phyloP scores from a whole-genome alignment of 106 monocot species.

The Dendrobium chrysotoxum region DNA sequence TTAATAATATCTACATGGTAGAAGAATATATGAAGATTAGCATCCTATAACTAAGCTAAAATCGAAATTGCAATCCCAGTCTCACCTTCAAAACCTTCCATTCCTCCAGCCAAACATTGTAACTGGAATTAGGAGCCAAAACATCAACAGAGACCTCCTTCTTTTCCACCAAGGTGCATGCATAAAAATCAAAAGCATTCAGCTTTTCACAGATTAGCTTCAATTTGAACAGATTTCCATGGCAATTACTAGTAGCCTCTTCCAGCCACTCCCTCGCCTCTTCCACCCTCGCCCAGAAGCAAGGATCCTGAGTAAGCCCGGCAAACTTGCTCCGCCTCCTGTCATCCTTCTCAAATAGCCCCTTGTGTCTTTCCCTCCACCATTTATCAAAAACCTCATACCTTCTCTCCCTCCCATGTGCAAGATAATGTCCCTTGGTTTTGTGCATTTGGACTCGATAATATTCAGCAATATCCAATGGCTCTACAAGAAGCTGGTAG shows the following conservation, averaged over 20 bases:
- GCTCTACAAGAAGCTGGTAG: slow-evolving; percentile 55
- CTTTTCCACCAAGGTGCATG: slow-evolving; percentile 30
- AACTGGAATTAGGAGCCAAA: slow-evolving; percentile 39
- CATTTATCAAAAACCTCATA: slow-evolving; percentile 46
- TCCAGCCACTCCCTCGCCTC: slow-evolving; percentile 32
- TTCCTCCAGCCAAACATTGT: slow-evolving; percentile 31
- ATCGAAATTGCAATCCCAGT: slow-evolving; percentile 4
- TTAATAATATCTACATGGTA: no score
- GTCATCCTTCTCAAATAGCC: neutral
- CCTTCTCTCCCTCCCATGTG: slow-evolving; percentile 44
- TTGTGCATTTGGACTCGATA: slow-evolving; percentile 24
- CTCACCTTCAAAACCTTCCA: slow-evolving; percentile 29
- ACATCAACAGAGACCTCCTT: slow-evolving; percentile 57
- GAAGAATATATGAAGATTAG: no score
- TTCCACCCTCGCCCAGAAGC: slow-evolving; percentile 60
- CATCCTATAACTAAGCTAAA: no score
- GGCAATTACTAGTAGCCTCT: slow-evolving; percentile 10
- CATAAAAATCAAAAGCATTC: slow-evolving; percentile 36
- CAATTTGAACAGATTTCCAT: slow-evolving; percentile 15
- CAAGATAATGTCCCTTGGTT: slow-evolving; percentile 32
- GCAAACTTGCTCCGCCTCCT: slow-evolving; percentile 45
- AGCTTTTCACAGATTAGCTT: slow-evolving; percentile 11
- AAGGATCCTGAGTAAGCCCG: slow-evolving; percentile 53
- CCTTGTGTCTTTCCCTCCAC: slow-evolving; percentile 30
- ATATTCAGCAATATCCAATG: slow-evolving; percentile 58